These are phyloP conservation scores for Pseudomassariella vexata DNA, from an alignment of 2,329 filamentous ascomycete species.

Conservation along the genomic window DNA sequence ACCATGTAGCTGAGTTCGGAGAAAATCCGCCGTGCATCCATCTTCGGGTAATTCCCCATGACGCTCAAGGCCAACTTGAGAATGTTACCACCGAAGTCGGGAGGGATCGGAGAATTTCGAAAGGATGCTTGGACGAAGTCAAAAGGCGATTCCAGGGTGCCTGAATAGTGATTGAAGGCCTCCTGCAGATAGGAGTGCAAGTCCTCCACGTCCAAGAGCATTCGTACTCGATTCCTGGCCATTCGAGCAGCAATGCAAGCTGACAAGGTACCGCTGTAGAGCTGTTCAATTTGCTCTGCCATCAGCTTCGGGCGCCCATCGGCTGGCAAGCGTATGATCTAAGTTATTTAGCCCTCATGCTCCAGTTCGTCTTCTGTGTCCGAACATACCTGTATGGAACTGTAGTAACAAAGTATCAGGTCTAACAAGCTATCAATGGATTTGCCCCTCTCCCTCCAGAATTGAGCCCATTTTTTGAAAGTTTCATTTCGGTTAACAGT, in stretches of 20 bases:
- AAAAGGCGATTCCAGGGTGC: conserved; percentile 37
- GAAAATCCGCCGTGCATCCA: conserved; percentile 30
- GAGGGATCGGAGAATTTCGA: conserved; percentile 37
- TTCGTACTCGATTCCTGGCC: conserved; percentile 31
- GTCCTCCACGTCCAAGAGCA: conserved; percentile 39
- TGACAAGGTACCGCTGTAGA: conserved; percentile 31
- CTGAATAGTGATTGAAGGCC: conserved; percentile 44
- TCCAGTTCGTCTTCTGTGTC: not conserved
- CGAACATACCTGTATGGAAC: conserved; percentile 26
- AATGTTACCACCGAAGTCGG: conserved; percentile 43
- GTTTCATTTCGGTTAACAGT: conserved; percentile 15
- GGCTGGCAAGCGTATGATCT: conserved; percentile 34
- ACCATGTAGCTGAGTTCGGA: conserved; percentile 38
- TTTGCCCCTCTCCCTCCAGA: conserved; percentile 30
- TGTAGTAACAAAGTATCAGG: conserved; percentile 39
- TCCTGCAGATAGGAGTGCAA: conserved; percentile 40
- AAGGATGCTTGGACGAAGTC: conserved; percentile 43
- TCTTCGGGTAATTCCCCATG: conserved; percentile 6
- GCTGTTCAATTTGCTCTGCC: conserved; percentile 34
- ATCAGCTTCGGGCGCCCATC: conserved; percentile 36
- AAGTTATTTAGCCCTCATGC: not conserved
- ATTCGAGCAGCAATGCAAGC: conserved; percentile 28
- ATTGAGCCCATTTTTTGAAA: conserved; percentile 22
- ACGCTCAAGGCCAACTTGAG: conserved; percentile 32
- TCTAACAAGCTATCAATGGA: conserved; percentile 31